A percentile compares a stretch with the other conserved stretches of the same genome.
phyloP scores from a whole-genome alignment of 768 basidiomycete genomes.

The Cyclocybe cylindracea region DNA sequence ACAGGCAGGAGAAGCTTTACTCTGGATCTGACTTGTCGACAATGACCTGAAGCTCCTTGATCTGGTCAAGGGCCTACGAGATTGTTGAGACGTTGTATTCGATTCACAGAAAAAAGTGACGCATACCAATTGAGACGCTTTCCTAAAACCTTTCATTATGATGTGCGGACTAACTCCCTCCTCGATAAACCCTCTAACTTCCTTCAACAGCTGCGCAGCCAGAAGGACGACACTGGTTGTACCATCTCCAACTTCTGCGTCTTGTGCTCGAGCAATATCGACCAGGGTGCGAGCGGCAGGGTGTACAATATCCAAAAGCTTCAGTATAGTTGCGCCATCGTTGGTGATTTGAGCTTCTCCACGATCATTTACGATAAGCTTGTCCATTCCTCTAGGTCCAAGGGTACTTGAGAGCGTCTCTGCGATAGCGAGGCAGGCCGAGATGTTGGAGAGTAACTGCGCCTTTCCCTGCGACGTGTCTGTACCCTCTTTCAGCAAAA shows the following conservation, averaged over 20 bases:
- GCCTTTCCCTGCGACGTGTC: slow-evolving; percentile 94
- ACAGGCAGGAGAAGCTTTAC: slow-evolving; percentile 47
- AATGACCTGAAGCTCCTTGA: slow-evolving; percentile 86
- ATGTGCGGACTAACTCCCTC: slow-evolving; percentile 97
- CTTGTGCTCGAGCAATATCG: slow-evolving; percentile 97
- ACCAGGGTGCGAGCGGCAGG: slow-evolving; percentile 98
- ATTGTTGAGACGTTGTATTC: slow-evolving; percentile 4
- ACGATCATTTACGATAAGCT: slow-evolving; percentile 90
- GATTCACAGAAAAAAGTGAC: slow-evolving; percentile 8
- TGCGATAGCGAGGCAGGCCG: slow-evolving; percentile 92
- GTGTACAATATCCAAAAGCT: slow-evolving; percentile 96
- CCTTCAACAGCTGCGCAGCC: slow-evolving; percentile 93
- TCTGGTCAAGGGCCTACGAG: slow-evolving; percentile 75
- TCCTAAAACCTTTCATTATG: slow-evolving; percentile 95
- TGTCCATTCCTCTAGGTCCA: slow-evolving; percentile 99
- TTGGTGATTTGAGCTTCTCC: slow-evolving; percentile 99
- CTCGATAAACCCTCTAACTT: slow-evolving; percentile 88
- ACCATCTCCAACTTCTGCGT: slow-evolving; percentile 98
- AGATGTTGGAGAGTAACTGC: slow-evolving; percentile 93
- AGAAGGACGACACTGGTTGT: slow-evolving; percentile 95
- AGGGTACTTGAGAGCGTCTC: slow-evolving; percentile 92
- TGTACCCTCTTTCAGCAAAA: slow-evolving; percentile 94
- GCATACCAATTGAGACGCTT: slow-evolving; percentile 82
- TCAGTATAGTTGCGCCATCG: slow-evolving; percentile 98
- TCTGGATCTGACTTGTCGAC: slow-evolving; percentile 89